phyloP scores from a whole-genome alignment of 2,329 filamentous ascomycete genomes.

The Berkeleyomyces rouxiae region DNA sequence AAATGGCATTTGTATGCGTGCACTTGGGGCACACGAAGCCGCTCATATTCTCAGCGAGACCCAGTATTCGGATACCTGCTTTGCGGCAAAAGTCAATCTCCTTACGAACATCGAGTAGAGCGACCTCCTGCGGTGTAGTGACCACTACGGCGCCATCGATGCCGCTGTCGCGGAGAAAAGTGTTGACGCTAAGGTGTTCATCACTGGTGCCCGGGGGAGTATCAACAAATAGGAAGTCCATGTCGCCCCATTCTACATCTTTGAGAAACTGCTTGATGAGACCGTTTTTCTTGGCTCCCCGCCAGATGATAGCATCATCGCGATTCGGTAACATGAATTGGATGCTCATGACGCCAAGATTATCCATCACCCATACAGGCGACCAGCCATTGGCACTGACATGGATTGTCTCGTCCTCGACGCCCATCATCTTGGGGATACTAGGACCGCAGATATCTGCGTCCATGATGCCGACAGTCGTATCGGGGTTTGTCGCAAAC shows the following conservation, averaged over 20 bases:
- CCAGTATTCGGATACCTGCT: conserved; percentile 74
- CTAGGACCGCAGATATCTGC: conserved; percentile 93
- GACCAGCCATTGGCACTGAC: conserved; percentile 79
- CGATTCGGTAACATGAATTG: conserved; percentile 94
- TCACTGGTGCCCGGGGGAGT: conserved; percentile 91
- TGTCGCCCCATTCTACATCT: conserved; percentile 92
- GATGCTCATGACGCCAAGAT: conserved; percentile 89
- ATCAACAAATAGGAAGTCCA: conserved; percentile 87
- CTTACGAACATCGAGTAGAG: conserved; percentile 81
- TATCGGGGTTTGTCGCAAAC: conserved; percentile 65
- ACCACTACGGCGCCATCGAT: conserved; percentile 89
- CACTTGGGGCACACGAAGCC: conserved; percentile 94
- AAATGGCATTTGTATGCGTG: conserved; percentile 67
- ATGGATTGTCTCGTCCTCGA: conserved; percentile 85
- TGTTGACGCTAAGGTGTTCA: conserved; percentile 88
- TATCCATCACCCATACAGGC: conserved; percentile 89
- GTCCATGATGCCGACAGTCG: conserved; percentile 86
- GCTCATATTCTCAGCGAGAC: conserved; percentile 94
- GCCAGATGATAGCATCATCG: conserved; percentile 94
- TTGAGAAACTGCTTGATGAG: conserved; percentile 96
- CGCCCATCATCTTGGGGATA: conserved; percentile 98
- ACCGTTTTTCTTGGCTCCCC: conserved; percentile 95
- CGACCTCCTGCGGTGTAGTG: conserved; percentile 88
- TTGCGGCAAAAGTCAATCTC: conserved; percentile 97
- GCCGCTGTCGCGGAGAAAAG: conserved; percentile 74